Percentiles rank a stretch among this genome's conserved stretches.
phyloP scores from a whole-genome alignment of 1,284 basidiomycete genomes.

The Trametes polyzona region DNA sequence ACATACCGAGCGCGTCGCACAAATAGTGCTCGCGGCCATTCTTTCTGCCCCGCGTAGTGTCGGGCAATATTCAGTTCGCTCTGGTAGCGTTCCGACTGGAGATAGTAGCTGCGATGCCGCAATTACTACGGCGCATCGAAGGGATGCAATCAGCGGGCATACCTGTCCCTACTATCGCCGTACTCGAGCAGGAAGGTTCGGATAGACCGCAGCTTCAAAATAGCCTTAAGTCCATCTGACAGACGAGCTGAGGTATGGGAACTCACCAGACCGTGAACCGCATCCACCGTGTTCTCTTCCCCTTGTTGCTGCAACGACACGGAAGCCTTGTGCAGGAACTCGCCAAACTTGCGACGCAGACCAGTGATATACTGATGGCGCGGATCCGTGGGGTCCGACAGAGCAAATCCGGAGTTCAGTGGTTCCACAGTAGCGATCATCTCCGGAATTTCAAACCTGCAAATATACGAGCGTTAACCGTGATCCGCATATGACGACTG shows the following conservation, averaged over 20 bases:
- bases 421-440: slow-evolving; percentile 68
- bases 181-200: slow-evolving; percentile 72
- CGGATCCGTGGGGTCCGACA: slow-evolving; percentile 70
- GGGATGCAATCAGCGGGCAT: slow-evolving; percentile 8
- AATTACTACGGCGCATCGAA: not conserved
- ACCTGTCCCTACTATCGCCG: slow-evolving; percentile 71
- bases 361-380: slow-evolving; percentile 66
- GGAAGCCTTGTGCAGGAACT: slow-evolving; percentile 76
- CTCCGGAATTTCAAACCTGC: slow-evolving; percentile 68
- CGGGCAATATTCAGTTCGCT: slow-evolving; percentile 65
- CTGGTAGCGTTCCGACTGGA: slow-evolving; percentile 64
- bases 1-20: slow-evolving; percentile 65
- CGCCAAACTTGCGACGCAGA: slow-evolving; percentile 70
- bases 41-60: slow-evolving; percentile 69
- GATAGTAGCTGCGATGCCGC: slow-evolving; percentile 49
- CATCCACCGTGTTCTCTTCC: slow-evolving; percentile 89
- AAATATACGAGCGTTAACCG: slow-evolving; percentile 9
- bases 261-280: slow-evolving; percentile 70
- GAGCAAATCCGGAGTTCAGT: slow-evolving; percentile 68
- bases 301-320: slow-evolving; percentile 68
- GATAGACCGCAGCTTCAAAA: slow-evolving; percentile 60
- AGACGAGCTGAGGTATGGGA: not conserved
- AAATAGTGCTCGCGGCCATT: slow-evolving; percentile 71
- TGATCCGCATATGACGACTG: not conserved
- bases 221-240: not conserved